Evolutionary conservation across 1,139 yeast species (phyloP), one percentile per base, ranked within the genome.

Genomic region (Lodderomyces parapsilosis): DNA sequence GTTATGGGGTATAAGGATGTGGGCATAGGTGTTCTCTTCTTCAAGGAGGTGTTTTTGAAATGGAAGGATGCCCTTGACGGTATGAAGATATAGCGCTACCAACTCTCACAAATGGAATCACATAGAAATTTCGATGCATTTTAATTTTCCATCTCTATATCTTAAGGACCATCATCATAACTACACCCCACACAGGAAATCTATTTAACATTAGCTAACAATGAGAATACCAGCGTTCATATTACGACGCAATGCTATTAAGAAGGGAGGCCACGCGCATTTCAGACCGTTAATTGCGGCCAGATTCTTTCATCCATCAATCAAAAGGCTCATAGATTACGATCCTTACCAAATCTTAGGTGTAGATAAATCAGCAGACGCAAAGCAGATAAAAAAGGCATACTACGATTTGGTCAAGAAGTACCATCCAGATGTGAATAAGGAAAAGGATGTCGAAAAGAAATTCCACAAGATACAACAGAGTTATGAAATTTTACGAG

Each of bases 361-460:
- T 5, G 88, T 93, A 30, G 80, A 78, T 32, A 79, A 78, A 50
- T 62, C 62, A 42, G 94, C 99, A 0, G 77, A 84, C 18, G 72
- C 84, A n/a, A 77, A 86, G 28, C 95, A 90, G 28, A 91, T 93
- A 65, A 93, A 93, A 64, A 90, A 89, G 66, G 95, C 96, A 6
- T 93, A 93, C 68, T 90, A 90, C 61, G 86, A 89, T 57, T 71
- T 93, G 50, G 99, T 97, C 18, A 94, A 94, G 63, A 81, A 93
- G 63, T 88, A 74, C 64, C 99, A 93, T 65, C 99, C 99, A 1
- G 99, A 93, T 68, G 88, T 93, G 42, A 93, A 93, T 65, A 93
- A 93, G 64, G 96, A 87, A 52, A 78, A 81, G 32, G 94, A 80
- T 24, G 95, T 98, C 0, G 96, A 91, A 55, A 80, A 82, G 57